Evolutionary conservation across 306 rosid species (phyloP).

Genomic region (Canavalia gladiata): DNA sequence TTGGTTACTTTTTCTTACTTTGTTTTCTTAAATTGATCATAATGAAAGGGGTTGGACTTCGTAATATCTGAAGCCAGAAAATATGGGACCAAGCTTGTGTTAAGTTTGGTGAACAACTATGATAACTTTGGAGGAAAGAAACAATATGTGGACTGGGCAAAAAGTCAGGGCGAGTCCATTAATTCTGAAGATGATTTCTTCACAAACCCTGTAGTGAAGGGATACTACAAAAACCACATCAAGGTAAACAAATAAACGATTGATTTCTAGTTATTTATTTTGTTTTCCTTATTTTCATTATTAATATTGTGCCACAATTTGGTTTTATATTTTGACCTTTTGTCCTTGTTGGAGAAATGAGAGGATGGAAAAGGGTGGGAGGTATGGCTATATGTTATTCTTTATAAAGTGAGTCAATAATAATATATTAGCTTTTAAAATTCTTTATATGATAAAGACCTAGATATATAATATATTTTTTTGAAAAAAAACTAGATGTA

Average conservation of each 20-base stretch:
- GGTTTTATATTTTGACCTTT: neutral
- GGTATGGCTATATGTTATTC: no score
- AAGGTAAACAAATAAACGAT: slow-evolving; percentile 65
- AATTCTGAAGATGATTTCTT: slow-evolving; percentile 86
- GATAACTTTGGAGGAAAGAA: slow-evolving; percentile 83
- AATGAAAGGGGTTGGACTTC: slow-evolving; percentile 83
- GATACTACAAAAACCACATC: slow-evolving; percentile 83
- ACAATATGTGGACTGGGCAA: slow-evolving; percentile 96
- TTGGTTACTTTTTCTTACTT: neutral
- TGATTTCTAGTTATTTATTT: slow-evolving; percentile 7
- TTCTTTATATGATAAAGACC: no score
- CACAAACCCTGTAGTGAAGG: slow-evolving; percentile 71
- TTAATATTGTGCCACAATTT: neutral
- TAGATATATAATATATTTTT: no score
- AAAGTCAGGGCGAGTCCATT: slow-evolving; percentile 70
- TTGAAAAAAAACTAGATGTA: no score
- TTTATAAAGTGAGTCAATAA: no score
- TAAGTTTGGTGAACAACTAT: slow-evolving; percentile 91
- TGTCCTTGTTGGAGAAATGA: no score
- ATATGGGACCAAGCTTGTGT: slow-evolving; percentile 75
- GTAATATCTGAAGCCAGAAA: slow-evolving; percentile 75
- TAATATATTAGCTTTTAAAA: no score
- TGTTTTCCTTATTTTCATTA: neutral
- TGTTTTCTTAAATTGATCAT: neutral
- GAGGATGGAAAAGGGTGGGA: no score